phyloP scores from a whole-genome alignment of 2,329 filamentous ascomycete species.

The Colletotrichum kahawae region DNA sequence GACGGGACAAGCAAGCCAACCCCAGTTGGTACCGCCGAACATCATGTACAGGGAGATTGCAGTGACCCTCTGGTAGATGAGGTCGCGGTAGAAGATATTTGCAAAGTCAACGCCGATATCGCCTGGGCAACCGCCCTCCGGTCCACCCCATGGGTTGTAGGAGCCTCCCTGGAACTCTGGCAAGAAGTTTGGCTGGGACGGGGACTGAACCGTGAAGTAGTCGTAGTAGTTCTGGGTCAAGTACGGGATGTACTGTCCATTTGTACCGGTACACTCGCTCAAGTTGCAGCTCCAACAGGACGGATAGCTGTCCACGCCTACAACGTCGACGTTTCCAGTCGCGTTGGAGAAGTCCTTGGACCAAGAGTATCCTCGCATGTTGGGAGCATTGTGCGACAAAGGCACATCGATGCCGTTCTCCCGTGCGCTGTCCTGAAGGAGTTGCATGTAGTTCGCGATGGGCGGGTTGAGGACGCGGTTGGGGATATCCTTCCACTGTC shows the following conservation, averaged over 20 bases:
- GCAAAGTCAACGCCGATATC: constrained; percentile 65
- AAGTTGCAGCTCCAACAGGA: constrained; percentile 69
- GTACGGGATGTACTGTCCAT: constrained; percentile 58
- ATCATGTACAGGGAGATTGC: constrained; percentile 69
- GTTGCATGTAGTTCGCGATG: constrained; percentile 61
- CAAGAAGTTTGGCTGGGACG: constrained; percentile 57
- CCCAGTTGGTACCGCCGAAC: constrained; percentile 70
- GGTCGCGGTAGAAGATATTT: constrained; percentile 68
- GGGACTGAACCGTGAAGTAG: constrained; percentile 35
- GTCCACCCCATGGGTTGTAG: constrained; percentile 68
- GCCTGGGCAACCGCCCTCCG: constrained; percentile 56
- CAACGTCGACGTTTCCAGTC: constrained; percentile 60
- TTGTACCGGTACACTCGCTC: constrained; percentile 63
- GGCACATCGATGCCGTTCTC: constrained; percentile 64
- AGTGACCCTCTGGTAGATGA: constrained; percentile 64
- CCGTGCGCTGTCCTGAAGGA: constrained; percentile 57
- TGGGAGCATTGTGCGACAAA: constrained; percentile 63
- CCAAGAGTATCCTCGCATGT: constrained; percentile 62
- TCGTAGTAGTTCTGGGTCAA: constrained; percentile 15
- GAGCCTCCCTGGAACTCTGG: constrained; percentile 65
- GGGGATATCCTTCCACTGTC: constrained; percentile 45
- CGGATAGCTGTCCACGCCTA: constrained; percentile 57
- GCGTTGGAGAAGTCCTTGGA: constrained; percentile 62
- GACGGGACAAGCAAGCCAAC: constrained; percentile 60
- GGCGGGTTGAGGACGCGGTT: constrained; percentile 52